Percentiles rank a stretch among this genome's conserved stretches.
Evolutionary conservation across 1,284 basidiomycete species (phyloP).

Genomic region (Moesziomyces antarcticus): DNA sequence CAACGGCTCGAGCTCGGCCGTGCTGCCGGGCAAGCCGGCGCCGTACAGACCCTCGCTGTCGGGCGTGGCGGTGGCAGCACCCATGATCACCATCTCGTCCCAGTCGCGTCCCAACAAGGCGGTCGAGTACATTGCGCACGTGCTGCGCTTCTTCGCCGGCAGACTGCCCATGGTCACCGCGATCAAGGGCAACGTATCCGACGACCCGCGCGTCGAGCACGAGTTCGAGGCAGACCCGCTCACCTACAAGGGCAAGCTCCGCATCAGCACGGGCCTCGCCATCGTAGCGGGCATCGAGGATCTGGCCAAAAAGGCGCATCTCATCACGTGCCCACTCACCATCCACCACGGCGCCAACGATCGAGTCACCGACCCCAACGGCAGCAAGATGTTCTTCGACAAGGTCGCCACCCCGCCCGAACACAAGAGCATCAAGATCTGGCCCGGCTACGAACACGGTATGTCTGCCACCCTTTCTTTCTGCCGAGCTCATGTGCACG

Average conservation of each 20-base stretch:
- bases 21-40: constrained; percentile 20
- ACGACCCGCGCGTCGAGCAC: constrained; percentile 70
- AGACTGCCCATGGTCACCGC: constrained; percentile 70
- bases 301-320: constrained; percentile 65
- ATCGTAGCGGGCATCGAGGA: constrained; percentile 70
- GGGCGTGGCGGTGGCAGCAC: constrained; percentile 69
- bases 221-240: constrained; percentile 66
- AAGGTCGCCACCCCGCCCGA: constrained; percentile 63
- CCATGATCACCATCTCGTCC: constrained; percentile 70
- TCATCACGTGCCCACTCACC: constrained; percentile 68
- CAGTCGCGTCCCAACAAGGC: constrained; percentile 68
- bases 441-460: constrained; percentile 71
- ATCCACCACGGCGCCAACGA: constrained; percentile 71
- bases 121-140: constrained; percentile 68
- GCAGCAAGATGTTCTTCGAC: constrained; percentile 69
- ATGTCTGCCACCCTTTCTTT: constrained; percentile 1
- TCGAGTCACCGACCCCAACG: constrained; percentile 70
- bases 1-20: constrained; percentile 4
- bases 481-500: no score
- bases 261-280: constrained; percentile 71
- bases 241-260: constrained; percentile 71
- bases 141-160: constrained; percentile 69
- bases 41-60: constrained; percentile 48
- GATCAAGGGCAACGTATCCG: constrained; percentile 71
- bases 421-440: constrained; percentile 70